Base-by-base conservation (phyloP, 495 filamentous ascomycete species). In the Physcia stellaris region DNA sequence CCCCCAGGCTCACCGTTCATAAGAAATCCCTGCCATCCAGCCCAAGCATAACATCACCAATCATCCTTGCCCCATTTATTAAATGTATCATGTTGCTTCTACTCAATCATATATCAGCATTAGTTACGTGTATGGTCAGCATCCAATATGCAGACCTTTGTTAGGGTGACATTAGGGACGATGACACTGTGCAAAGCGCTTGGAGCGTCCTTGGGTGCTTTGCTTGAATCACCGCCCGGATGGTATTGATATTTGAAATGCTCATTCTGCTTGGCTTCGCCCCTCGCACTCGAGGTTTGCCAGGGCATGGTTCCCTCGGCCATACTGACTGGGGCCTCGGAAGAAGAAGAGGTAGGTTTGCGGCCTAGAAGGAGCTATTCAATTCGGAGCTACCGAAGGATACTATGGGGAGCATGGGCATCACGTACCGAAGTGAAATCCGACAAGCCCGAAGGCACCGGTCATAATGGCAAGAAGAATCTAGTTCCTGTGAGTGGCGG, bases 21-120 rank as follows among this genome's bases (percentile, higher is more conserved):
- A 28, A 28, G 7, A 7, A 7, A 7, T 28, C 7, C 9, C 26
- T 28, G 26, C 26, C 26, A 7, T 28, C 26, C 26, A 19, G 4
- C 0, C 2, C 10, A 20, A 15, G 21, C 32, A 16, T 16, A 27
- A 17, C n/a, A 21, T 44, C 37, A 51, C 20, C 34, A 54, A 12
- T 39, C 52, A 39, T 95, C 90, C 75, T 95, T 96, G 61, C 88
- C 90, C 71, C 79, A 94, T 73, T 98, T 98, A 76, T 98, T 98
- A 72, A 76, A 96, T 59, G 77, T 77, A 49, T 96, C 90, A 64
- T 98, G 90, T 40, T 92, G 72, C 35, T 73, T 64, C 90, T 94
- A 23, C 4, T 3, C 42, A 24, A 37, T 10, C n/a, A 15, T n/a
- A 2, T 19, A 36, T 50, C 24, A 50, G 43, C 26, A 23, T n/a